Conservation (phyloP, 2,329 filamentous ascomycete species). For the Monosporascus sp. region DNA sequence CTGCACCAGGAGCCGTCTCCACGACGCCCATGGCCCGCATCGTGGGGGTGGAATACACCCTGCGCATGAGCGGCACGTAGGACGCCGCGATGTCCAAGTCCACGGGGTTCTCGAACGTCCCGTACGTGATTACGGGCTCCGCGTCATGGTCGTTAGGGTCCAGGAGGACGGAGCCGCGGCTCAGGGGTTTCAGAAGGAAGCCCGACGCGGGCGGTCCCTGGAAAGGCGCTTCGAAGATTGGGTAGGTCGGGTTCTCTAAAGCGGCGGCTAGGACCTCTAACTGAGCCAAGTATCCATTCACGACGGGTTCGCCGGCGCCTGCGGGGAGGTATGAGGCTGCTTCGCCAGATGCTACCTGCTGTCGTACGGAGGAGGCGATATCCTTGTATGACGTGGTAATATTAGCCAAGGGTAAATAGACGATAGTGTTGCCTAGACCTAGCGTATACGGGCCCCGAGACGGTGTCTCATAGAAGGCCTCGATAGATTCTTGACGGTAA, state of each 20-base stretch:
- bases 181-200: constrained; percentile 29
- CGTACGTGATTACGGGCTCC: constrained; percentile 29
- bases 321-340: not conserved
- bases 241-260: constrained; percentile 18
- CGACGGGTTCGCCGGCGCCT: not conserved
- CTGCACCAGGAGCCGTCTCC: constrained; percentile 24
- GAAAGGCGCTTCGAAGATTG: constrained; percentile 28
- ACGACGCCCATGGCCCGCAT: constrained; percentile 23
- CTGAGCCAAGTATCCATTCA: constrained; percentile 8
- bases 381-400: constrained; percentile 17
- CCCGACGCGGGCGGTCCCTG: constrained; percentile 13
- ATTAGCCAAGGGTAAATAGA: constrained; percentile 18
- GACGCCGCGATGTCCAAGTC: constrained; percentile 31
- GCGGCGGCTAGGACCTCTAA: constrained; percentile 15
- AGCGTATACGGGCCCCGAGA: constrained; percentile 33
- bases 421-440: constrained; percentile 25
- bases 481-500: constrained; percentile 27
- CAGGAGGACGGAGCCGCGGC: constrained; percentile 29
- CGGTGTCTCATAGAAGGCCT: constrained; percentile 25
- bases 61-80: constrained; percentile 26
- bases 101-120: constrained; percentile 30
- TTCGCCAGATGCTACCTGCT: not conserved
- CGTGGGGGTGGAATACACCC: constrained; percentile 21
- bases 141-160: constrained; percentile 16
- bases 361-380: constrained; percentile 18